Base-by-base conservation (phyloP, 192 early-diverging fungal species). In the Linnemannia exigua region DNA sequence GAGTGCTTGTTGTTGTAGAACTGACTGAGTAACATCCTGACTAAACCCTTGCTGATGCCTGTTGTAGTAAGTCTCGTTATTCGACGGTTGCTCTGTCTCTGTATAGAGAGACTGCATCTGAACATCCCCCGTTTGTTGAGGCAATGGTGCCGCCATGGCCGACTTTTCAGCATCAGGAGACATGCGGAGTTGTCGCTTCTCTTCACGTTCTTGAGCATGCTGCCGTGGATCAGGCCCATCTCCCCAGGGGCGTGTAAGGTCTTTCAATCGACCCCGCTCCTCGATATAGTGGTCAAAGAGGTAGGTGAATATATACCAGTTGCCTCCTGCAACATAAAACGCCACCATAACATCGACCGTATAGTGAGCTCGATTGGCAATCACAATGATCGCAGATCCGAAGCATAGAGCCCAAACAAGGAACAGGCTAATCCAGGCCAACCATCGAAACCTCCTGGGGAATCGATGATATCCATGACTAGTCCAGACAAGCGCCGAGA, bases 291-390 rank as follows among this genome's bases (percentile, higher is more conserved):
- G 76, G 33, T 84, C 63, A 61, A 78, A 69, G 35, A 74, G 51
- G 36, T 78, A 74, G 31, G 76, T 84, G 61, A 41, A 77, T 9
- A 87, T 89, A 68, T 89, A 91, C 88, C 88, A 91, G 5, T 89
- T 84, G 36, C 91, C 90, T 0, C 87, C 84, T 11, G 89, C 89
- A 70, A 93, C 87, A 74, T 93, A 92, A 77, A 90, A 91, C 22
- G 91, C 93, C 31, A 94, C 79, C 77, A 94, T n/a, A 9, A 93
- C 91, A 47, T 94, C 93, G 16, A 90, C 89, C 0, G 91, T 91
- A 75, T 94, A 93, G 76, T 94, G 93, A 4, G 93, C 91, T 6
- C 92, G 88, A 70, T 94, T 94, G 36, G 92, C 90, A 76, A 94
- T 88, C 16, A 94, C 89, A 22, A 92, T 75, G 15, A 94, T 79